Conservation (phyloP, 257 asterid species). For the Jaltomata sinuosa region DNA sequence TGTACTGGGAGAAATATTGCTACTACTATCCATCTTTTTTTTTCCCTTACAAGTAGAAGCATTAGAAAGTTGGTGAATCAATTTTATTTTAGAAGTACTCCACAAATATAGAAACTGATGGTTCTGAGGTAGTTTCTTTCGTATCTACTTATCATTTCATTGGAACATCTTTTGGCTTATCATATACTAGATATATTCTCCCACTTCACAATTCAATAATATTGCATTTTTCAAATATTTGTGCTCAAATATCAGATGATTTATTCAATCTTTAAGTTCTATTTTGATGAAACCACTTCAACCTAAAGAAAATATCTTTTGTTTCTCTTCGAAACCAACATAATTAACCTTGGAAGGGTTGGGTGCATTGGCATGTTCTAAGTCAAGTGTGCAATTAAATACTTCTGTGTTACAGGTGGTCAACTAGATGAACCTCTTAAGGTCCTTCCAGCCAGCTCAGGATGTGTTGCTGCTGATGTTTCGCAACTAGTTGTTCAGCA, state of each 20-base stretch:
- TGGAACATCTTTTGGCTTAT: background rate
- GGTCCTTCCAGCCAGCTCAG: conserved; percentile 5
- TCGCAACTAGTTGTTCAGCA: conserved; percentile 12
- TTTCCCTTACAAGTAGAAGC: background rate
- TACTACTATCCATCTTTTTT: background rate
- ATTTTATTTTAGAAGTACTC: background rate
- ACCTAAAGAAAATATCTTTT: background rate
- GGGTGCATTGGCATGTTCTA: background rate
- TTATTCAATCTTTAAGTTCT: background rate
- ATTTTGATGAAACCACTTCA: background rate
- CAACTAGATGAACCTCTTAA: conserved; percentile 12
- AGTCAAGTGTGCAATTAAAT: background rate
- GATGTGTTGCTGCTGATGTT: conserved; percentile 9
- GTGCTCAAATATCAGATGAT: background rate
- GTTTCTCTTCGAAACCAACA: background rate
- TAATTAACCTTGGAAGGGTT: background rate
- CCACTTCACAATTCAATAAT: background rate
- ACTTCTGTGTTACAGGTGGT: conserved; percentile 13
- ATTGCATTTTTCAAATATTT: background rate
- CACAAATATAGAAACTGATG: background rate
- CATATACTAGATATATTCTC: background rate
- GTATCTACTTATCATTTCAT: background rate
- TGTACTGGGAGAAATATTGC: background rate
- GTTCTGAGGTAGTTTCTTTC: background rate
- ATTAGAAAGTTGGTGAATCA: background rate